Evolutionary conservation across 306 rosid species (phyloP).

Genomic region (Acacia acuminata): DNA sequence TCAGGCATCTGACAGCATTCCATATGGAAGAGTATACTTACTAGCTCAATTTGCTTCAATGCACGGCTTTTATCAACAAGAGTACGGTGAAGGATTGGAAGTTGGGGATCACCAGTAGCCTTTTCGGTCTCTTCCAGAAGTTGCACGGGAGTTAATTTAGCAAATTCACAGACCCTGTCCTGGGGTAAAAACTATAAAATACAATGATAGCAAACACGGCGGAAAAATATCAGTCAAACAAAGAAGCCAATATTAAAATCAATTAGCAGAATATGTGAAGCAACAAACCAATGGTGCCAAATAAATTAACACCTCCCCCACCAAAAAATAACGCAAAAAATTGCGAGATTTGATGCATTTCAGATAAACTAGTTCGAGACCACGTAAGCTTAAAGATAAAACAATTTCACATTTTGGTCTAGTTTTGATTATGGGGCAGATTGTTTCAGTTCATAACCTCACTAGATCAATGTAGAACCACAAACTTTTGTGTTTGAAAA

Average conservation of each 20-base stretch:
- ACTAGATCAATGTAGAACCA: background rate
- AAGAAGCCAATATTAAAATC: constrained; percentile 7
- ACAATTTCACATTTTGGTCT: background rate
- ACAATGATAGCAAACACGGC: constrained; percentile 25
- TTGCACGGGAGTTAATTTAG: constrained; percentile 89
- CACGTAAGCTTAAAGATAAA: background rate
- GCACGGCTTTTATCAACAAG: constrained; percentile 75
- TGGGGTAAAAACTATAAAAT: constrained; percentile 84
- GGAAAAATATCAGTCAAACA: constrained; percentile 18
- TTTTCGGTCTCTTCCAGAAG: constrained; percentile 94
- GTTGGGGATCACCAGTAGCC: constrained; percentile 91
- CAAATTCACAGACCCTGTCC: constrained; percentile 96
- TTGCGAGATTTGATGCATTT: background rate
- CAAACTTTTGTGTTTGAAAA: background rate
- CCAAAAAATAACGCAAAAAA: background rate
- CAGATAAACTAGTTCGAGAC: background rate
- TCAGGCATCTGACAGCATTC: constrained; percentile 11
- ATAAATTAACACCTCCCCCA: background rate
- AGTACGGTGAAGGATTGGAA: constrained; percentile 70
- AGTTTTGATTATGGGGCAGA: background rate
- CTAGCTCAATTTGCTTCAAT: constrained; percentile 75
- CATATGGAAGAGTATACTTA: constrained; percentile 35
- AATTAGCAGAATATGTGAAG: constrained; percentile 14
- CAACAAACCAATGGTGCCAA: constrained; percentile 1
- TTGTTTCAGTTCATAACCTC: background rate